A percentile compares a stretch with the other conserved stretches of the same genome.
These are phyloP conservation scores for Ophiosphaerella narmari DNA, from an alignment of 2,329 filamentous ascomycete species.

Conservation along the genomic window DNA sequence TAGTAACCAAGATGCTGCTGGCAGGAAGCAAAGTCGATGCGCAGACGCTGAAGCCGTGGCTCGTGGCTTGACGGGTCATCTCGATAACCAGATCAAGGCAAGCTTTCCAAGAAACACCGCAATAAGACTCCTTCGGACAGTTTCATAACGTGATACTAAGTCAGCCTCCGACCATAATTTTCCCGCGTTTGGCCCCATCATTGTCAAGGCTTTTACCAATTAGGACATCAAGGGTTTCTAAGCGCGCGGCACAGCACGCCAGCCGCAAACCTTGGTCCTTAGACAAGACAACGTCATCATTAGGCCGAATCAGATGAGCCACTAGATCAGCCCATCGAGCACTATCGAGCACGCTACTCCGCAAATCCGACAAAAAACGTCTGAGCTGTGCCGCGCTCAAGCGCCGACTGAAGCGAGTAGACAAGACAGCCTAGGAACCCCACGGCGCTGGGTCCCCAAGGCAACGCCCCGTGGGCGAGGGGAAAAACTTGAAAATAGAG, in stretches of 20 bases:
- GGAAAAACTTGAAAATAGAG: not conserved
- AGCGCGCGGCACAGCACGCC: constrained; percentile 4
- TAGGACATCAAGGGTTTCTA: not conserved
- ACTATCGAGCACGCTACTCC: not conserved
- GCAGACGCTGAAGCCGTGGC: not conserved
- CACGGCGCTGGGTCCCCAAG: not conserved
- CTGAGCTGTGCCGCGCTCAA: constrained; percentile 1
- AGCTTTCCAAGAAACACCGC: too few relatives aligned
- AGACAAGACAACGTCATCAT: not conserved
- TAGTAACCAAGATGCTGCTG: not conserved
- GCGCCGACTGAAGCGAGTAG: constrained; percentile 2
- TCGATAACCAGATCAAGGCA: too few relatives aligned
- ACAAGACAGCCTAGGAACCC: not conserved
- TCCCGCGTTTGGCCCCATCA: not conserved
- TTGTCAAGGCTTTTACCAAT: not conserved
- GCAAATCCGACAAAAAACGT: not conserved
- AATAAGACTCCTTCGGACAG: too few relatives aligned
- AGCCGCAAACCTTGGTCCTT: not conserved
- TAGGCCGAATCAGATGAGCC: not conserved
- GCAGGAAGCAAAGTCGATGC: not conserved
- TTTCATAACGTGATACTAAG: too few relatives aligned
- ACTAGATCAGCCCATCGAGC: not conserved
- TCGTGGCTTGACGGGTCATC: not conserved
- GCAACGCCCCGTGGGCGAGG: not conserved
- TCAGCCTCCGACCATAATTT: too few relatives aligned